Evolutionary conservation across 306 rosid genomes (phyloP).

Genomic region (Echinosophora koreensis): DNA sequence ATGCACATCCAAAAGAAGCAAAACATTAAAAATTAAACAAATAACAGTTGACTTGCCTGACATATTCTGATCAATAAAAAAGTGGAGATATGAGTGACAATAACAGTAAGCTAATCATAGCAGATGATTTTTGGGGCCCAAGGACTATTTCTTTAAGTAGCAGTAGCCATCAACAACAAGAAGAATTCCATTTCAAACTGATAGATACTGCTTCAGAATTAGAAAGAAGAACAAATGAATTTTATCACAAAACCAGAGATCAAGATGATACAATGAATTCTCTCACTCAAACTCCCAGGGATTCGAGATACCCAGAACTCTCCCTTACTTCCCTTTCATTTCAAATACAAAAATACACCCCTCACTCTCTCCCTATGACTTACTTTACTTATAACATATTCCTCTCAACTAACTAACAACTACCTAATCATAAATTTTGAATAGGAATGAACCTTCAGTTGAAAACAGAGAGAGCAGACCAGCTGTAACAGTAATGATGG

Average conservation of each 20-base stretch:
- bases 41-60: background rate
- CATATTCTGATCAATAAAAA: background rate
- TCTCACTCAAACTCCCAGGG: too few relatives aligned
- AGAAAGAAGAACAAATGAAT: too few relatives aligned
- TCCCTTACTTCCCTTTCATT: background rate
- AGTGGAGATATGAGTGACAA: background rate
- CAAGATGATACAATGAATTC: too few relatives aligned
- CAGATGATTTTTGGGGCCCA: background rate
- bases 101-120: background rate
- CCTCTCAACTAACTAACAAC: too few relatives aligned
- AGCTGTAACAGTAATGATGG: background rate
- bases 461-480: background rate
- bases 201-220: too few relatives aligned
- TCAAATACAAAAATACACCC: too few relatives aligned
- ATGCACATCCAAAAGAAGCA: background rate
- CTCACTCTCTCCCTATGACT: too few relatives aligned
- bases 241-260: too few relatives aligned
- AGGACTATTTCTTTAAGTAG: background rate
- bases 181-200: conserved; percentile 31
- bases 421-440: background rate
- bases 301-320: background rate
- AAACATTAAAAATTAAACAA: background rate
- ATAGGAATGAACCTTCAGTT: background rate
- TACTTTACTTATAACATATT: too few relatives aligned
- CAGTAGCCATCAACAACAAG: background rate